These are phyloP conservation scores for Penicillium aurantiogriseum DNA, from an alignment of 2,329 filamentous ascomycete genomes.

Conservation along the genomic window DNA sequence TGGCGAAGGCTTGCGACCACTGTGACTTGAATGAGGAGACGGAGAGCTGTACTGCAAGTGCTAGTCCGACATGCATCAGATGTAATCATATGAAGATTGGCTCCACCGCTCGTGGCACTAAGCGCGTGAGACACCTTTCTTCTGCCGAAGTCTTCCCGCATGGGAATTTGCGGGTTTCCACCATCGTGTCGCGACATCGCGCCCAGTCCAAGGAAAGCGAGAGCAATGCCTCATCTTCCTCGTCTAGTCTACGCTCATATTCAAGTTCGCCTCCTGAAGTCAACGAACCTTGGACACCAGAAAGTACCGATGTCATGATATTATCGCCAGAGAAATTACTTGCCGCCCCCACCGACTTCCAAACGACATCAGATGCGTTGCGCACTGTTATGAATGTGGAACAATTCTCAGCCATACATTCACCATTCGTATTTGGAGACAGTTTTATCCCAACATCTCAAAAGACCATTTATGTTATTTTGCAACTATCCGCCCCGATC, in stretches of 20 bases:
- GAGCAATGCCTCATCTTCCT: slow-evolving; percentile 7
- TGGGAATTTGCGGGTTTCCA: slow-evolving; percentile 19
- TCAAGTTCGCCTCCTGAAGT: slow-evolving; percentile 4
- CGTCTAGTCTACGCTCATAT: slow-evolving; percentile 9
- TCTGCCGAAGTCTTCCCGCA: slow-evolving; percentile 16
- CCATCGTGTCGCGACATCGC: slow-evolving; percentile 9
- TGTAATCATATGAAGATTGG: slow-evolving; percentile 23
- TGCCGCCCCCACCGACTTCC: slow-evolving; percentile 11
- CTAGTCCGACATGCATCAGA: slow-evolving; percentile 18
- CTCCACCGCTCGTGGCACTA: slow-evolving; percentile 16
- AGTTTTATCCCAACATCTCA: slow-evolving; percentile 20
- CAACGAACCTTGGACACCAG: slow-evolving; percentile 4
- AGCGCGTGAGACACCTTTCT: slow-evolving; percentile 18
- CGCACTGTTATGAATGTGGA: slow-evolving; percentile 20
- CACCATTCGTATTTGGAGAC: slow-evolving; percentile 21
- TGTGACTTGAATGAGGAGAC: slow-evolving; percentile 22
- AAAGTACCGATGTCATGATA: slow-evolving; percentile 3
- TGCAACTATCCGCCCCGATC: slow-evolving; percentile 18
- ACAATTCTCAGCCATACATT: slow-evolving; percentile 22
- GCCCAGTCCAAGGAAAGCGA: slow-evolving; percentile 3
- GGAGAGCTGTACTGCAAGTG: slow-evolving; percentile 20
- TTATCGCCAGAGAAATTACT: slow-evolving; percentile 20
- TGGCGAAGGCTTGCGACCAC: slow-evolving; percentile 21
- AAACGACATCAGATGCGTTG: slow-evolving; percentile 19
- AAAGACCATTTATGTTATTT: slow-evolving; percentile 18